Evolutionary conservation across 495 filamentous ascomycete species (phyloP).

Genomic region (Penicillium pulvis): DNA sequence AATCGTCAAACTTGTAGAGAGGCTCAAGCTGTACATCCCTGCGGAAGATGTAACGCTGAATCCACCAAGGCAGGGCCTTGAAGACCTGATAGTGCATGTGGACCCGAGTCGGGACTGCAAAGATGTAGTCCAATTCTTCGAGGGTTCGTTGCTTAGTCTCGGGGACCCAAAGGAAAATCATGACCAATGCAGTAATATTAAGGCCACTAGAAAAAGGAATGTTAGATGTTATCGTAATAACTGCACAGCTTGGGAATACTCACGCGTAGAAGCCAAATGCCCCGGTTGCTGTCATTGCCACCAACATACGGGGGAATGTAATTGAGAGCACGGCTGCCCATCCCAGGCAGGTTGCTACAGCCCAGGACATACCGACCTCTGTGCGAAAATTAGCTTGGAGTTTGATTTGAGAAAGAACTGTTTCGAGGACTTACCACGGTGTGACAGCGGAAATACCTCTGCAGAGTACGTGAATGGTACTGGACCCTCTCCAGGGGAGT

Average conservation of each 20-base stretch:
- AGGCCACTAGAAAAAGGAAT: conserved; percentile 48
- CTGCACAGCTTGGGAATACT: conserved; percentile 16
- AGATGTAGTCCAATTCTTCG: conserved; percentile 86
- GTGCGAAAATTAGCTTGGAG: conserved; percentile 13
- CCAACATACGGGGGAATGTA: conserved; percentile 68
- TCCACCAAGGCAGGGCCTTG: conserved; percentile 67
- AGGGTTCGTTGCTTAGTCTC: conserved; percentile 81
- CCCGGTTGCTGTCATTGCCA: conserved; percentile 54
- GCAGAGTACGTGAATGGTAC: conserved; percentile 77
- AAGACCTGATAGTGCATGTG: conserved; percentile 67
- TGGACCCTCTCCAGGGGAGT: conserved; percentile 70
- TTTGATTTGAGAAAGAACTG: neutral
- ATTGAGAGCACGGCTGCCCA: conserved; percentile 75
- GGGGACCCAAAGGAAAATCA: conserved; percentile 75
- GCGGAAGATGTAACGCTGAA: conserved; percentile 66
- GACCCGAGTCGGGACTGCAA: conserved; percentile 65
- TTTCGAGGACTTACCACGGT: conserved; percentile 49
- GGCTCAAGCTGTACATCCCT: conserved; percentile 57
- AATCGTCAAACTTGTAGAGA: conserved; percentile 62
- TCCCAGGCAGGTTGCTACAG: conserved; percentile 70
- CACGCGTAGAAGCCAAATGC: conserved; percentile 54
- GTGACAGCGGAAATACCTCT: conserved; percentile 78
- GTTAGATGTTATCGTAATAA: conserved; percentile 27
- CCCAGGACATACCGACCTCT: conserved; percentile 75
- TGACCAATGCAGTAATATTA: conserved; percentile 66